Conservation (phyloP, 2,329 filamentous ascomycete species). For the Alternaria sp. region DNA sequence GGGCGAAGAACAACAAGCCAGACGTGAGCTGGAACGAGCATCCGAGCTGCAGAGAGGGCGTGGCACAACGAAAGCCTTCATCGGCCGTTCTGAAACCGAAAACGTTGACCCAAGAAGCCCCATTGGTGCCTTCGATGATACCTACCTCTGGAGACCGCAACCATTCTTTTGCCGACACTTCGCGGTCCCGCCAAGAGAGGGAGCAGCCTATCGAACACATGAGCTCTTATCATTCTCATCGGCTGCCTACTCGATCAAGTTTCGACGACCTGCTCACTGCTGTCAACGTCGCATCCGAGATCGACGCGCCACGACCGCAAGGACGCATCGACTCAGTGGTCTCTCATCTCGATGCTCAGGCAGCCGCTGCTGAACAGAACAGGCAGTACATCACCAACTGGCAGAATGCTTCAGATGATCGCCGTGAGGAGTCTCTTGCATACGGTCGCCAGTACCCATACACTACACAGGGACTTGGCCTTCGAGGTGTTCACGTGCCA, state of each 20-base stretch:
- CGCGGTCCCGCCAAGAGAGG: neutral
- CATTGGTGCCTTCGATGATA: constrained; percentile 20
- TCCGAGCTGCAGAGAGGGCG: constrained; percentile 31
- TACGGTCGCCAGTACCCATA: neutral
- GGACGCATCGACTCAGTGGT: constrained; percentile 31
- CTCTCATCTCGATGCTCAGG: constrained; percentile 29
- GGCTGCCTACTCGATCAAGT: constrained; percentile 12
- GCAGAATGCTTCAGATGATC: neutral
- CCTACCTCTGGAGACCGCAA: constrained; percentile 23
- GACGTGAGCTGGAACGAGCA: constrained; percentile 40
- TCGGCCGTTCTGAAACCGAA: neutral
- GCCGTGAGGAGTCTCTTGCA: neutral
- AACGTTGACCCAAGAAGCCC: constrained; percentile 5
- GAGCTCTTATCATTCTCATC: constrained; percentile 9
- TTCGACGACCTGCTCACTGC: constrained; percentile 33
- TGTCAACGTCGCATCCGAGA: constrained; percentile 30
- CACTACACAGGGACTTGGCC: neutral
- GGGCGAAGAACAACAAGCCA: constrained; percentile 40
- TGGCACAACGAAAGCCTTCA: neutral
- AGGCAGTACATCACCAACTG: constrained; percentile 9
- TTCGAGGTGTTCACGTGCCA: neutral
- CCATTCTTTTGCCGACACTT: constrained; percentile 11
- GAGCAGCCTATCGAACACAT: neutral
- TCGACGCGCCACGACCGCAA: constrained; percentile 35
- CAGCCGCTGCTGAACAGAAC: constrained; percentile 18